Base-by-base conservation (phyloP, 2,329 filamentous ascomycete genomes). In the Ophiocordyceps sinensis region DNA sequence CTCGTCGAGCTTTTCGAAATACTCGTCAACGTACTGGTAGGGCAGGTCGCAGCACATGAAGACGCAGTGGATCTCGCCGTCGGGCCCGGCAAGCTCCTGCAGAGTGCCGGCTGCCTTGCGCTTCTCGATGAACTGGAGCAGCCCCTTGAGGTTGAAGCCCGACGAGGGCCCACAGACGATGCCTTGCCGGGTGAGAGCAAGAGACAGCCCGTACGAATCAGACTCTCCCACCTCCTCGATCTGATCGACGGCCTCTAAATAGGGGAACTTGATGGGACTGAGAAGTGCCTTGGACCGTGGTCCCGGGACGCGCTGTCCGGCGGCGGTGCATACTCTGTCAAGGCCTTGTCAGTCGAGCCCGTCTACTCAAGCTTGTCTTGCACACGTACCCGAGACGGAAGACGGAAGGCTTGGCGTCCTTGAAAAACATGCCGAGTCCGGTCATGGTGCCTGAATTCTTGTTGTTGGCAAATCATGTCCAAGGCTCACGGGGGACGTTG, bases 21-120 rank as follows among this genome's bases (percentile, higher is more conserved):
- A 79, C 47, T 73, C 71, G 21, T 66, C 60, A 36, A 79, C 66
- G 44, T 79, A 79, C 50, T 79, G 75, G 46, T 79, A 79, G 0
- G 76, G 76, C 23, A 79, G 47, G 43, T 80, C 76, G 43, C 75
- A 78, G 55, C 75, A 79, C 3, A 78, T 53, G 52, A 79, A 79
- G 0, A 75, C 73, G 37, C 70, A 74, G 44, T 70, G 62, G 2
- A 71, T 59, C 39, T 64, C 56, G 1, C 69, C 68, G 28, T 67
- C 61, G 0, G 58, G 51, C 1, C 64, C 66, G 1, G 63, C 59
- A 1, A 76, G 53, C 10, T 67, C 57, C 1, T 52, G 30, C 12
- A 77, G 53, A 0, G 58, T 66, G 0, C 64, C 67, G 0, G 59
- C 60, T 0, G 52, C 48, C 47, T 74, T 75, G 14, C 60, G 59